Evolutionary conservation across 1,139 yeast species (phyloP), one percentile per base, ranked within the genome.

Genomic region (Pneumocystis canis): DNA sequence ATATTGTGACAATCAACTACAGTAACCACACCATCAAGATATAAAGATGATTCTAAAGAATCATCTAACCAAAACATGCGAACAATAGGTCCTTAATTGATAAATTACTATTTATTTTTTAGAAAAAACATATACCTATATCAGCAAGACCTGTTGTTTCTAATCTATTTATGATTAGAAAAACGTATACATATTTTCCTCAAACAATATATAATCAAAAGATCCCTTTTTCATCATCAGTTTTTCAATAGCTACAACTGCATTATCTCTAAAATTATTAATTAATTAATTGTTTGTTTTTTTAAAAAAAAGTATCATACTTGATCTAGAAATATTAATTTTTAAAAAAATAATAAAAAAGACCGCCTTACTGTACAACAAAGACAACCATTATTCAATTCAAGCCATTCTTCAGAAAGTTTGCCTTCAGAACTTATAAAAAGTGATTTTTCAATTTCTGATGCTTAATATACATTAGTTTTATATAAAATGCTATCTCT

Each of bases 71-170:
- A 92, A 73, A 92, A 92, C 96, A 92, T 92, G 68, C 84, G 83
- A 7, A 97, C 96, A 47, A 92, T 89, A 0, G 97, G 97, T 5
- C 77, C 66, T 64, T 9, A 57, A 18, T 1, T 32, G 6, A 41
- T 33, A 25, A 20, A 7, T 14, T 2, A 31, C 33, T 25, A n/a
- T 11, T 25, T 20, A 14, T 11, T 47, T 9, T 33, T 16, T 11
- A n/a, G 7, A n/a, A 7, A 18, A 30, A 60, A 57, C 28, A 16
- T 20, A 0, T 86, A 64, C 67, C 97, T 0, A 98, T 98, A 71
- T 92, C 97, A 0, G 99, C 98, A n/a, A 94, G 79, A 0, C 99
- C 99, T 0, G 97, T 89, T 0, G 99, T 94, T 72, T 92, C 99
- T 63, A 47, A 47, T 25, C 54, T 47, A 28, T 7, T 1, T 47